Evolutionary conservation across 257 asterid species (phyloP).

Genomic region (Solanum virginianum): DNA sequence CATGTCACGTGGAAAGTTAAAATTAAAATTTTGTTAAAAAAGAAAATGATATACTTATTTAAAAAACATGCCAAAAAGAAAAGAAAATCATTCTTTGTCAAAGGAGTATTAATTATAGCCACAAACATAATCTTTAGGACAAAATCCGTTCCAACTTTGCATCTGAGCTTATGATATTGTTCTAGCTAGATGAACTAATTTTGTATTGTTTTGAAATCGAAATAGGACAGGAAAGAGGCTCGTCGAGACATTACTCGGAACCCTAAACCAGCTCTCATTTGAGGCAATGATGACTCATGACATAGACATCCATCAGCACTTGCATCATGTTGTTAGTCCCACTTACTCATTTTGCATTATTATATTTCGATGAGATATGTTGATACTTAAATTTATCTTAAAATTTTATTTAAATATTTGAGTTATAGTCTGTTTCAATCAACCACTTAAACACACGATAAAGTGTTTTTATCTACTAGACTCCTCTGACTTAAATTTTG

Average conservation of each 20-base stretch:
- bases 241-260: slow-evolving; percentile 14
- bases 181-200: neutral
- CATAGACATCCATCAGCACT: slow-evolving; percentile 29
- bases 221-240: slow-evolving; percentile 14
- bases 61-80: no score
- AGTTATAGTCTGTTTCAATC: neutral
- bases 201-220: neutral
- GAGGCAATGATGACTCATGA: slow-evolving; percentile 43
- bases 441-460: neutral
- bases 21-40: no score
- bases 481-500: neutral
- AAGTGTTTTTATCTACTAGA: neutral
- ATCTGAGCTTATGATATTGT: neutral
- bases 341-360: neutral
- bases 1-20: no score
- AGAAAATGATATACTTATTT: no score
- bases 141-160: no score
- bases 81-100: no score
- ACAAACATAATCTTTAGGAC: no score
- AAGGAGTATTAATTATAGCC: no score
- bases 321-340: slow-evolving; percentile 35
- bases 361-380: neutral
- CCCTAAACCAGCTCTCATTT: no score
- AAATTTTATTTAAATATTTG: neutral
- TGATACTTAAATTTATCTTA: neutral